Base-by-base conservation (phyloP, 805 yeast species). In the Middelhovenomyces tepae region DNA sequence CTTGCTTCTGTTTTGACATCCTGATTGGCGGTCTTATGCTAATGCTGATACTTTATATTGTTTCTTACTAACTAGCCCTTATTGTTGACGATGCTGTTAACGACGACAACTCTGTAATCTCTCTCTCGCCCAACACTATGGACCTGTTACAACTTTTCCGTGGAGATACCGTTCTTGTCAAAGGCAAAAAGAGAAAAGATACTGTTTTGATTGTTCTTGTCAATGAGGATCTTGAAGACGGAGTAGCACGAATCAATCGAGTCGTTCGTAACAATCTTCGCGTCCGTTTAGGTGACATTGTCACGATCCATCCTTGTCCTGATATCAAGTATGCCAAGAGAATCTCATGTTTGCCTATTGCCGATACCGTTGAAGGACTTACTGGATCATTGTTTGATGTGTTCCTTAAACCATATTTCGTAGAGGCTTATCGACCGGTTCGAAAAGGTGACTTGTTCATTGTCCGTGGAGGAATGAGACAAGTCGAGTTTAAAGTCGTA, bases 391-490 rank as follows among this genome's bases (percentile, higher is more conserved):
- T 91, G 47, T 91, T 91, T 49, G 99, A 91, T 53, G 95, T 87
- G 16, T 91, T 80, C 66, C 72, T 91, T 58, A 91, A 91, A 65
- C 98, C 98, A 25, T 91, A 91, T 66, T 91, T 91, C 57, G 96
- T 91, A 28, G 99, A 91, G 64, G 96, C 98, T 37, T 91, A 91
- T 64, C 79, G 98, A 64, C 98, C 98, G 3, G 95, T 91, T 24
- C 81, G 96, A 63, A 89, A 87, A 58, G 96, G 96, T 45, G 98
- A 91, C 56, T 82, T 83, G 50, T 91, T 91, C 62, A 76, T 89
- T 30, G 97, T 85, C 16, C 77, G 98, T 59, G 98, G 98, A 54
- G 95, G 96, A 57, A 91, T 91, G 98, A 78, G 98, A 64, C 97
- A 89, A 58, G 98, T 91, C 27, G 98, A 91, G 61, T 91, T 91